Conservation (phyloP, 768 basidiomycete species). For the Pleurotus citrinopileatus region DNA sequence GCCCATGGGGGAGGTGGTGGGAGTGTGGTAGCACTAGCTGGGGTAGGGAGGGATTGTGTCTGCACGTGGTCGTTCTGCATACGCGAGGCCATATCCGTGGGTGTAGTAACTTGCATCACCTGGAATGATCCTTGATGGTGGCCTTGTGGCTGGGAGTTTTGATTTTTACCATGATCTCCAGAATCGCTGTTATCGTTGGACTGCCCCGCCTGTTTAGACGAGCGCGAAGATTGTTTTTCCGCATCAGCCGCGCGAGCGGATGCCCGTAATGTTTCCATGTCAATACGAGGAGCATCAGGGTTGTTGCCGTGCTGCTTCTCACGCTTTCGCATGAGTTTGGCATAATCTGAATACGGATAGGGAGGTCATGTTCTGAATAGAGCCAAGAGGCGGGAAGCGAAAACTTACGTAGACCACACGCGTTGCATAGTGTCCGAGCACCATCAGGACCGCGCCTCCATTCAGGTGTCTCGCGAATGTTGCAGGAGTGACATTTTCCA, state of each 20-base stretch:
- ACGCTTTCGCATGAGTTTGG: slow-evolving; percentile 77
- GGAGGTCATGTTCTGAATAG: neutral
- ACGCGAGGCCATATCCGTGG: slow-evolving; percentile 13
- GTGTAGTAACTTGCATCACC: slow-evolving; percentile 27
- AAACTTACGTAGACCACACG: slow-evolving; percentile 78
- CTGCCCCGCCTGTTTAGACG: slow-evolving; percentile 24
- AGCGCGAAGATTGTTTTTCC: slow-evolving; percentile 28
- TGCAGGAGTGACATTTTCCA: slow-evolving; percentile 85
- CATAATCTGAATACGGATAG: slow-evolving; percentile 55
- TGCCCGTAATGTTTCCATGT: slow-evolving; percentile 74
- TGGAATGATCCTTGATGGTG: slow-evolving; percentile 65
- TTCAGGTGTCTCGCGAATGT: slow-evolving; percentile 86
- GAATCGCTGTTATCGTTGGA: slow-evolving; percentile 27
- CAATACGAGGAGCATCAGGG: slow-evolving; percentile 57
- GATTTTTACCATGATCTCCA: slow-evolving; percentile 23
- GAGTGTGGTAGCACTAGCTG: slow-evolving; percentile 10
- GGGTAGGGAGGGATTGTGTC: neutral
- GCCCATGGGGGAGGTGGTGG: slow-evolving; percentile 21
- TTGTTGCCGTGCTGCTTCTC: slow-evolving; percentile 60
- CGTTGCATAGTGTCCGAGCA: slow-evolving; percentile 80
- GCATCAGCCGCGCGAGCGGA: slow-evolving; percentile 60
- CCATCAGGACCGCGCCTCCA: slow-evolving; percentile 86
- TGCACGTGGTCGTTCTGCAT: slow-evolving; percentile 5
- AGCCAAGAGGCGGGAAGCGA: slow-evolving; percentile 9
- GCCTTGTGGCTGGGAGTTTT: slow-evolving; percentile 19